Evolutionary conservation across 192 early-diverging fungal genomes (phyloP).

Genomic region (Coemansia sp.): DNA sequence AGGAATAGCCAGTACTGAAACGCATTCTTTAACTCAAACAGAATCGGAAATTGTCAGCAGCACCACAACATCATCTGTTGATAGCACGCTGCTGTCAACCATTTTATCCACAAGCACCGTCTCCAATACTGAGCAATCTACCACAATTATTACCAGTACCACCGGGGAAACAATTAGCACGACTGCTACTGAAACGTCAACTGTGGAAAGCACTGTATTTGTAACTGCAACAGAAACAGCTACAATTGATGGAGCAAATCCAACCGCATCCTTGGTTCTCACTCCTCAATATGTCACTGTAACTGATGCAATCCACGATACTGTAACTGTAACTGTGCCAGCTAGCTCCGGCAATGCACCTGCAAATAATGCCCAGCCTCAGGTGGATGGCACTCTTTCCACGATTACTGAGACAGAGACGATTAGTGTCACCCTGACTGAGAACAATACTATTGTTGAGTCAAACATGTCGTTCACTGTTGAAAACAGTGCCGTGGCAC

Average conservation of each 20-base stretch:
- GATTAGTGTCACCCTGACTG: not conserved
- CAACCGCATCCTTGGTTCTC: not conserved
- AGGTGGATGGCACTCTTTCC: not conserved
- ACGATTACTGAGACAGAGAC: not conserved
- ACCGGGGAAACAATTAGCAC: slow-evolving; percentile 1
- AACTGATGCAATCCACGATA: not conserved
- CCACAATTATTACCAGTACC: slow-evolving; percentile 9
- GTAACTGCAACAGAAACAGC: not conserved
- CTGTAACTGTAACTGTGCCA: not conserved
- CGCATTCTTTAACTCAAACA: no score
- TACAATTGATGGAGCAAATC: not conserved
- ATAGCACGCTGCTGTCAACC: not conserved
- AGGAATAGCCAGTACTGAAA: no score
- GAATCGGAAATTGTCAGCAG: slow-evolving; percentile 1
- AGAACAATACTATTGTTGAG: not conserved
- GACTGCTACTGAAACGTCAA: not conserved
- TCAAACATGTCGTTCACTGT: not conserved
- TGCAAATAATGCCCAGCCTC: not conserved
- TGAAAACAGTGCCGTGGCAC: not conserved
- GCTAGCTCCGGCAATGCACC: not conserved
- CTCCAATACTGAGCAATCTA: slow-evolving; percentile 3
- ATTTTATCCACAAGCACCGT: not conserved
- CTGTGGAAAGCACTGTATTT: not conserved
- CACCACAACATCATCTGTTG: not conserved
- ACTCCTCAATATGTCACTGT: not conserved